These are phyloP conservation scores for Dorcoceras hygrometricum DNA, from an alignment of 257 asterid species.

Conservation along the genomic window DNA sequence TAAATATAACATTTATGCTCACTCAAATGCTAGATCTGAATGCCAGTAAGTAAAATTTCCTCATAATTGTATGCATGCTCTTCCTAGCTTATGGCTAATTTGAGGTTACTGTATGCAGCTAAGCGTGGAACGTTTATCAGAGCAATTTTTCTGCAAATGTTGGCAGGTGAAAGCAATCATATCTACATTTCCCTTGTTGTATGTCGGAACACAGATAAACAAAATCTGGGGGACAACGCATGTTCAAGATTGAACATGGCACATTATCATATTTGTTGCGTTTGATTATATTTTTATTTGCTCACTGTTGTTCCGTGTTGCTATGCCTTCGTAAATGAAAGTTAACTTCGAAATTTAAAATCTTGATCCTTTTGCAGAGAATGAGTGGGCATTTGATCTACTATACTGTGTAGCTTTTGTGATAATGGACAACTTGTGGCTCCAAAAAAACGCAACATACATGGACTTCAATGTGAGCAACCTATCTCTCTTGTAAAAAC, in stretches of 20 bases:
- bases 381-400: slow-evolving; percentile 80
- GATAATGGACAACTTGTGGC: slow-evolving; percentile 88
- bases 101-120: slow-evolving; percentile 28
- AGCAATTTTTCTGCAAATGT: slow-evolving; percentile 53
- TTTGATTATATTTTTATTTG: not conserved
- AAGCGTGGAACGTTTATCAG: slow-evolving; percentile 43
- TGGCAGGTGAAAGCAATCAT: slow-evolving; percentile 53
- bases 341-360: not conserved
- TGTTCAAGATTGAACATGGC: not conserved
- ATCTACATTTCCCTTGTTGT: not conserved
- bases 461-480: slow-evolving; percentile 79
- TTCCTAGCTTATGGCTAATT: slow-evolving; percentile 3
- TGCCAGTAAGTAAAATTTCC: slow-evolving; percentile 50
- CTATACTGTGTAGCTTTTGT: slow-evolving; percentile 75
- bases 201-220: not conserved
- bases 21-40: slow-evolving; percentile 84
- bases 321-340: not conserved
- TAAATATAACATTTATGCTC: slow-evolving; percentile 79
- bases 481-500: not conserved
- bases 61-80: not conserved
- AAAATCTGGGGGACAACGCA: not conserved
- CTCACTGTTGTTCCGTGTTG: not conserved
- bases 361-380: slow-evolving; percentile 47
- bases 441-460: slow-evolving; percentile 68
- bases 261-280: too few relatives aligned